phyloP scores from a whole-genome alignment of 148 eudicot species.

The Heliosperma pusillum region DNA sequence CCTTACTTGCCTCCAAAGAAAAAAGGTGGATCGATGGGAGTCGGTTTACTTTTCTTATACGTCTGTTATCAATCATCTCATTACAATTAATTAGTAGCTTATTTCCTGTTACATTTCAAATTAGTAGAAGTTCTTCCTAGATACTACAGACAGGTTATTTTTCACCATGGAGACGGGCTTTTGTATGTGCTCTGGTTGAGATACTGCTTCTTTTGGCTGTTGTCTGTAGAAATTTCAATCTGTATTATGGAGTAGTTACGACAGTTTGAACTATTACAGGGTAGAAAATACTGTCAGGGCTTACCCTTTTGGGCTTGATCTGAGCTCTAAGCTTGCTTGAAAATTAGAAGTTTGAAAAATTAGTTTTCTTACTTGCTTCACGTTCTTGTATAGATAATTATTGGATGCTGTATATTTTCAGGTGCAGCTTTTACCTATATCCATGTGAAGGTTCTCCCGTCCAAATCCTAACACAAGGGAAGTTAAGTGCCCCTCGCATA shows the following conservation, averaged over 20 bases:
- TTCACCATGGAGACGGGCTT: not conserved
- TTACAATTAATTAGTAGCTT: not conserved
- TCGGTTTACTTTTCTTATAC: too few relatives aligned
- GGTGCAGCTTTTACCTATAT: constrained; percentile 94
- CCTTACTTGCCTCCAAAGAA: not conserved
- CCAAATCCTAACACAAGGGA: constrained; percentile 91
- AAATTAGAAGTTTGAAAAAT: not conserved
- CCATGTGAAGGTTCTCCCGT: constrained; percentile 84
- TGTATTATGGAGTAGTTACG: not conserved
- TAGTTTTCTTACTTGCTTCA: not conserved
- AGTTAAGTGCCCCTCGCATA: constrained; percentile 98
- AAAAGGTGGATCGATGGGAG: not conserved
- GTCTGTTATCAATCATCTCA: not conserved
- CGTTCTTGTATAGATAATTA: not conserved
- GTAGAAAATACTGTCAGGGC: not conserved
- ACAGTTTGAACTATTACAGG: not conserved
- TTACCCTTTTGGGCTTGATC: not conserved
- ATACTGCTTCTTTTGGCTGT: not conserved
- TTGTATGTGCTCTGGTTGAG: not conserved
- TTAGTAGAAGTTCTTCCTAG: not conserved
- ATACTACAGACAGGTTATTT: not conserved
- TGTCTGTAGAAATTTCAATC: not conserved
- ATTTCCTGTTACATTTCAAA: not conserved
- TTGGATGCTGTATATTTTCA: constrained; percentile 29
- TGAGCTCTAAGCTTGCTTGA: not conserved